These are phyloP conservation scores for Pseudocercospora musae DNA, from an alignment of 2,329 filamentous ascomycete genomes.

Conservation along the genomic window DNA sequence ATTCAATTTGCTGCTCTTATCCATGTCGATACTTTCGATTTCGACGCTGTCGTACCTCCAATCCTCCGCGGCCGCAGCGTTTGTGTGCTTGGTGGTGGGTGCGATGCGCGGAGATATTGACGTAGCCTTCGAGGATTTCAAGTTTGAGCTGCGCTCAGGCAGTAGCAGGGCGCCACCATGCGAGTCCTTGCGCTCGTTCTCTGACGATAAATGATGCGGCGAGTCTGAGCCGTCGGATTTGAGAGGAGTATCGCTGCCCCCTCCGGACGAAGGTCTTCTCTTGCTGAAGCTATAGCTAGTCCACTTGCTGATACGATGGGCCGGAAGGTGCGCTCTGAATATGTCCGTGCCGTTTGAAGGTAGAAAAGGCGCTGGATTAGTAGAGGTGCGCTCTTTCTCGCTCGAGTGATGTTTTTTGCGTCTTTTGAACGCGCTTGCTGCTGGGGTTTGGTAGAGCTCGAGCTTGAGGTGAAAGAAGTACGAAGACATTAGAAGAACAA, in stretches of 20 bases:
- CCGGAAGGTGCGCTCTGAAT: slow-evolving; percentile 45
- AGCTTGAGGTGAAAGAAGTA: slow-evolving; percentile 57
- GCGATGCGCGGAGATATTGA: slow-evolving; percentile 33
- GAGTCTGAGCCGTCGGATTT: slow-evolving; percentile 16
- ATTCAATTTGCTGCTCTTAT: slow-evolving; percentile 33
- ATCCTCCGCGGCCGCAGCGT: slow-evolving; percentile 58
- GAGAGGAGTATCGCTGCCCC: slow-evolving; percentile 8
- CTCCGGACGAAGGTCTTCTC: slow-evolving; percentile 8
- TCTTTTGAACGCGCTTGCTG: slow-evolving; percentile 14
- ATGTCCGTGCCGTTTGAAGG: slow-evolving; percentile 45
- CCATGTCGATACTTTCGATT: slow-evolving; percentile 78
- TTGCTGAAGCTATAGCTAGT: slow-evolving; percentile 20
- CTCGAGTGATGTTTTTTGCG: slow-evolving; percentile 9
- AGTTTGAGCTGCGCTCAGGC: slow-evolving; percentile 35
- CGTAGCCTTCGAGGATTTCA: slow-evolving; percentile 34
- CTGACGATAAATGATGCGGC: slow-evolving; percentile 16
- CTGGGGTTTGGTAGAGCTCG: slow-evolving; percentile 52
- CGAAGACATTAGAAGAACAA: slow-evolving; percentile 1
- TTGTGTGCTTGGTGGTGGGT: slow-evolving; percentile 37
- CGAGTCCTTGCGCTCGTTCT: slow-evolving; percentile 25
- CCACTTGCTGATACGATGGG: slow-evolving; percentile 42
- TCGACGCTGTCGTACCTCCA: slow-evolving; percentile 78
- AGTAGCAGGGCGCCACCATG: slow-evolving; percentile 37
- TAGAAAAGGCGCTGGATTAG: slow-evolving; percentile 30
- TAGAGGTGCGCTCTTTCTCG: slow-evolving; percentile 5